phyloP scores from a whole-genome alignment of 2,329 filamentous ascomycete species.

The Mycosphaerella sp. region DNA sequence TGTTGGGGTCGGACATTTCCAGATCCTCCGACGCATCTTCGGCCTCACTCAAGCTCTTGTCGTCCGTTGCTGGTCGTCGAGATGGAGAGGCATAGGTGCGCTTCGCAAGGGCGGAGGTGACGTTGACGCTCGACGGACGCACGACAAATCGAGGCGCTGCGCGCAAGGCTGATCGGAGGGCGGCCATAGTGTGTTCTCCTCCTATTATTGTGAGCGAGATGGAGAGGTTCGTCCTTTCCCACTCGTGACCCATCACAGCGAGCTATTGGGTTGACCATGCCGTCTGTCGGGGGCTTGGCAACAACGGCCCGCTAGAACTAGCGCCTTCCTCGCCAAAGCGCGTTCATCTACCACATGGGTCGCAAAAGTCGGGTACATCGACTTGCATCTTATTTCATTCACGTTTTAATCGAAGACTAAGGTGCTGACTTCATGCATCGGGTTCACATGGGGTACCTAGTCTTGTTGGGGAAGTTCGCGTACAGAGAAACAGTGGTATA shows the following conservation, averaged over 20 bases:
- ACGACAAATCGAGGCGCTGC: slow-evolving; percentile 24
- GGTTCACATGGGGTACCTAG: background rate
- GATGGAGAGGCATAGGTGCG: slow-evolving; percentile 24
- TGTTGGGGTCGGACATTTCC: slow-evolving; percentile 27
- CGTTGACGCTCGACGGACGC: slow-evolving; percentile 19
- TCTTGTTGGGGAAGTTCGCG: background rate
- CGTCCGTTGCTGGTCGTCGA: slow-evolving; percentile 20
- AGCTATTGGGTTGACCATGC: background rate
- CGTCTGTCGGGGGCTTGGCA: background rate
- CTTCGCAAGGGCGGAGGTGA: slow-evolving; percentile 20
- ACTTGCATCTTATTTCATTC: background rate
- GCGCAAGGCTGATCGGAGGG: slow-evolving; percentile 24
- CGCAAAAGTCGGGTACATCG: too few species aligned
- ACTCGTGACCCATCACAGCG: too few species aligned
- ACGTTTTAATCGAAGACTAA: background rate
- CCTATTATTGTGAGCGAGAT: background rate
- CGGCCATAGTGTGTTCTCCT: slow-evolving; percentile 21
- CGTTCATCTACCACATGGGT: too few species aligned
- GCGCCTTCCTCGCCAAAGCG: background rate
- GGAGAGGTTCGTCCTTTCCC: background rate
- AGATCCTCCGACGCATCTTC: slow-evolving; percentile 29
- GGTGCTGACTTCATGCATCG: background rate
- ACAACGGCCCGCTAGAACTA: background rate
- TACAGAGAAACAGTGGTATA: background rate
- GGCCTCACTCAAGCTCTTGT: slow-evolving; percentile 23